phyloP scores from a whole-genome alignment of 139 green algal species.

The Picochlorum sp. region DNA sequence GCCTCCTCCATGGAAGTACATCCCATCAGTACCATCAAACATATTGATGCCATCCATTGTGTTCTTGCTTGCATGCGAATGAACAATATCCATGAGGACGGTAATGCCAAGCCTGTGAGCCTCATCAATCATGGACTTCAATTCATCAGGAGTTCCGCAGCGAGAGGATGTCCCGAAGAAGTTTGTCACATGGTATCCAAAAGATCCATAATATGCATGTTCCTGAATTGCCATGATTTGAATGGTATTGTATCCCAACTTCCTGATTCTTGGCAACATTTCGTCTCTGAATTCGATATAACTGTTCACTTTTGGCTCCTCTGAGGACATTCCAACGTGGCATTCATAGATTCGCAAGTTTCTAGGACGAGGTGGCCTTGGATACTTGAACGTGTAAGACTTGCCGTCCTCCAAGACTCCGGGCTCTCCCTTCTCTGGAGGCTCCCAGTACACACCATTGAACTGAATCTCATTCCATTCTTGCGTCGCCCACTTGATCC shows the following conservation, averaged over 20 bases:
- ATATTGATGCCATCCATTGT: slow-evolving; percentile 94
- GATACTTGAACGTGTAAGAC: slow-evolving; percentile 90
- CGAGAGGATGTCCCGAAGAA: slow-evolving; percentile 89
- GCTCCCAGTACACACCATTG: slow-evolving; percentile 83
- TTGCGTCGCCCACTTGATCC: slow-evolving; percentile 88
- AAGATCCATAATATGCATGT: slow-evolving; percentile 84
- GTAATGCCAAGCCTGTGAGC: slow-evolving; percentile 76
- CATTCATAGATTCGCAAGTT: slow-evolving; percentile 96
- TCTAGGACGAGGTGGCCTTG: slow-evolving; percentile 62
- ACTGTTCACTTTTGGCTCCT: slow-evolving; percentile 74
- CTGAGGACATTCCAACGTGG: slow-evolving; percentile 92
- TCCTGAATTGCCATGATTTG: slow-evolving; percentile 99
- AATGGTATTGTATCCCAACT: slow-evolving; percentile 96
- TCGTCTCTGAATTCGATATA: slow-evolving; percentile 90
- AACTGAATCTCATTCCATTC: slow-evolving; percentile 89
- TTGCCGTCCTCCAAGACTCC: slow-evolving; percentile 52
- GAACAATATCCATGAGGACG: slow-evolving; percentile 81
- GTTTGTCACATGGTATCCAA: slow-evolving; percentile 91
- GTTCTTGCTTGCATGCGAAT: slow-evolving; percentile 85
- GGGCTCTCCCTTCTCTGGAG: slow-evolving; percentile 35
- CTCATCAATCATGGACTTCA: slow-evolving; percentile 93
- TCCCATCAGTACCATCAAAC: slow-evolving; percentile 89
- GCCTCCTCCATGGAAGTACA: slow-evolving; percentile 86
- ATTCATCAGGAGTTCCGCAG: slow-evolving; percentile 94
- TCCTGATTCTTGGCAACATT: slow-evolving; percentile 89